Evolutionary conservation across 805 yeast genomes (phyloP), one percentile per base, ranked within the genome.

Genomic region (Starmerella sp.): DNA sequence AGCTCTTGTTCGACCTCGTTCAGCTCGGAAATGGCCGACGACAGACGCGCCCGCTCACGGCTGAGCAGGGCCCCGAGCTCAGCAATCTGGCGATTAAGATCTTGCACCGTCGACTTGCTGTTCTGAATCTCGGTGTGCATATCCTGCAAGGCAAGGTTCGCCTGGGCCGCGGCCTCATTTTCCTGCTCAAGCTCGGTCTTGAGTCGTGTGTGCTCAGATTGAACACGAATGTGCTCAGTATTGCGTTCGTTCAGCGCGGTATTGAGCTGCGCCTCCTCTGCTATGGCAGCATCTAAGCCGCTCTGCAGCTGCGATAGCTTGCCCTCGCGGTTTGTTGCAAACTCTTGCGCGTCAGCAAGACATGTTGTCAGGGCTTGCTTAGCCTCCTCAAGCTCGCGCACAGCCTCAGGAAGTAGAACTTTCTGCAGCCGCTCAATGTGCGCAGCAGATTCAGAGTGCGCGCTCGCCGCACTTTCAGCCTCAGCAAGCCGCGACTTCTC

Each of bases 271-370:
- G 22, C 11, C 45, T 56, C 59, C 3, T 22, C 13, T 2, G 31
- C 14, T 2, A 36, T 34, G 8, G 56, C 59, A 10, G 7, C 35
- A 17, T 56, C 60, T 5, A 67, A 76, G 43, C 85, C 70, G 38
- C 45, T 55, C 52, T 62, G 65, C 37, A 74, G 60, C 62, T 84
- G 80, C 49, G 79, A 79, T 56, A 95, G 73, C 67, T 91, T 95
- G 0, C 83, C 77, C 0, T 90, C 87, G 62, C 89, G 90, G 66
- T 95, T 84, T 45, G 72, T 72, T 56, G 78, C 80, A 66, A 89
- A 91, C 63, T 93, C 97, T 52, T 76, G 74, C 72, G 89, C 86
- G 66, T 93, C 97, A 15, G 72, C 77, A 64, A 85, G 86, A 52
- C 86, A 81, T 7, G 66, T 65, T 3, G 63, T 60, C 11, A 86